phyloP scores from a whole-genome alignment of 2,329 filamentous ascomycete genomes.

The Epicoccum nigrum region DNA sequence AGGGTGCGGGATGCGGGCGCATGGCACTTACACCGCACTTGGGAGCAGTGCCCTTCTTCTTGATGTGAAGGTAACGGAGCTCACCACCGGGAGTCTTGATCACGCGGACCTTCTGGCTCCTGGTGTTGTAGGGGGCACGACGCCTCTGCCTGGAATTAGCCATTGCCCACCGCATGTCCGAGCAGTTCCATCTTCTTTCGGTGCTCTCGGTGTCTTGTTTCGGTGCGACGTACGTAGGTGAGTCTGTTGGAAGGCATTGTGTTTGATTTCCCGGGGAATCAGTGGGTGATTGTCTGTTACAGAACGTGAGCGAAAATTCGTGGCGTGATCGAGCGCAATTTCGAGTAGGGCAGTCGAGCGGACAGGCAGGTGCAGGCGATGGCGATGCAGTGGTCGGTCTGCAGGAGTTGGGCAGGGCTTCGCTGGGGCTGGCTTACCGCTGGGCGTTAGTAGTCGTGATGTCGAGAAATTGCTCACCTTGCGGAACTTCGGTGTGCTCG shows the following conservation, averaged over 20 bases:
- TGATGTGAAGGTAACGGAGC: slow-evolving; percentile 97
- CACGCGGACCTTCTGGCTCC: slow-evolving; percentile 89
- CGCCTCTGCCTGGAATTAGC: slow-evolving; percentile 56
- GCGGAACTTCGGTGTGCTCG: slow-evolving; percentile 1
- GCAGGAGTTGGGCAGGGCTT: slow-evolving; percentile 20
- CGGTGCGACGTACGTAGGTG: slow-evolving; percentile 59
- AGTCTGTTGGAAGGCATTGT: slow-evolving; percentile 62
- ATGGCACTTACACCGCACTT: slow-evolving; percentile 69
- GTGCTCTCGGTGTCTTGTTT: slow-evolving; percentile 12
- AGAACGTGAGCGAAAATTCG: slow-evolving; percentile 34
- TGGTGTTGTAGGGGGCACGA: slow-evolving; percentile 85
- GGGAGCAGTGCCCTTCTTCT: slow-evolving; percentile 97
- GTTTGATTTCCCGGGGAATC: slow-evolving; percentile 48
- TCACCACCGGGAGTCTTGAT: slow-evolving; percentile 86
- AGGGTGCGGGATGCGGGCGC: slow-evolving; percentile 1
- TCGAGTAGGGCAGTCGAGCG: slow-evolving; percentile 6
- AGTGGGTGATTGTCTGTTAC: slow-evolving; percentile 39
- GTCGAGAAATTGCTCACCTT: slow-evolving; percentile 14
- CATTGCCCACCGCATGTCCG: slow-evolving; percentile 13
- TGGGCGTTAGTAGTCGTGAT: slow-evolving; percentile 41
- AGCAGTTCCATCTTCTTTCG: slow-evolving; percentile 13
- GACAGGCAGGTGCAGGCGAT: too few species aligned
- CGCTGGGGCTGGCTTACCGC: slow-evolving; percentile 38
- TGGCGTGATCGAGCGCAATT: slow-evolving; percentile 9
- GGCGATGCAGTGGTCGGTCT: slow-evolving; percentile 13